Evolutionary conservation across 768 basidiomycete species (phyloP).

Genomic region (Coprinellus aureogranulatus): DNA sequence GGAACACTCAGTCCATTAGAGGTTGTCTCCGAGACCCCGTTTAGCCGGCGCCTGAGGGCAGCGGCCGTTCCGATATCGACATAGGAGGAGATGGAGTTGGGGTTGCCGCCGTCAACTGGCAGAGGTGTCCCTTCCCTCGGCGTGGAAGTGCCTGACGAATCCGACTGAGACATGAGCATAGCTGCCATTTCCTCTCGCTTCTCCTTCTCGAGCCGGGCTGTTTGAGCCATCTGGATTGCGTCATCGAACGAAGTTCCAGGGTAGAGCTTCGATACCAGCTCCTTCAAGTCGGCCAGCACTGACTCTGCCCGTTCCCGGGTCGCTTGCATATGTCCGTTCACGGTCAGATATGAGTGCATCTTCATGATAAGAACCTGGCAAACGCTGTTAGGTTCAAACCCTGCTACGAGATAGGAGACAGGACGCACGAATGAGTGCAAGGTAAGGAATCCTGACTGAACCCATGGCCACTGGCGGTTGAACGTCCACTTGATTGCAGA

Average conservation of each 20-base stretch:
- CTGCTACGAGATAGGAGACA: background rate
- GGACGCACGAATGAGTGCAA: slow-evolving; percentile 73
- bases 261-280: slow-evolving; percentile 8
- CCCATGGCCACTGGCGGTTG: slow-evolving; percentile 94
- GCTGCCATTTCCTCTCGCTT: background rate
- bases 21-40: background rate
- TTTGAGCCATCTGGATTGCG: background rate
- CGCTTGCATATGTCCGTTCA: slow-evolving; percentile 79
- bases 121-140: background rate
- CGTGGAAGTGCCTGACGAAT: background rate
- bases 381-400: background rate
- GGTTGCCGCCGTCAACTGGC: background rate
- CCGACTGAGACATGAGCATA: background rate
- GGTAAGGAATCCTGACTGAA: slow-evolving; percentile 88
- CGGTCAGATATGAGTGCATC: slow-evolving; percentile 90
- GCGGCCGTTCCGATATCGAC: background rate
- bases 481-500: slow-evolving; percentile 87
- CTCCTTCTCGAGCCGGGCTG: background rate
- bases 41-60: slow-evolving; percentile 1
- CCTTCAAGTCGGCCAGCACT: slow-evolving; percentile 43
- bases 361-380: slow-evolving; percentile 84
- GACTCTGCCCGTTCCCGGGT: slow-evolving; percentile 45
- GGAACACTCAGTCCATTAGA: background rate
- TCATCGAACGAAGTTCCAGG: background rate
- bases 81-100: background rate